Percentiles rank a stretch among this genome's conserved stretches.
Conservation (phyloP, 352 stramenopile species). For the Phytophthora uliginosa region DNA sequence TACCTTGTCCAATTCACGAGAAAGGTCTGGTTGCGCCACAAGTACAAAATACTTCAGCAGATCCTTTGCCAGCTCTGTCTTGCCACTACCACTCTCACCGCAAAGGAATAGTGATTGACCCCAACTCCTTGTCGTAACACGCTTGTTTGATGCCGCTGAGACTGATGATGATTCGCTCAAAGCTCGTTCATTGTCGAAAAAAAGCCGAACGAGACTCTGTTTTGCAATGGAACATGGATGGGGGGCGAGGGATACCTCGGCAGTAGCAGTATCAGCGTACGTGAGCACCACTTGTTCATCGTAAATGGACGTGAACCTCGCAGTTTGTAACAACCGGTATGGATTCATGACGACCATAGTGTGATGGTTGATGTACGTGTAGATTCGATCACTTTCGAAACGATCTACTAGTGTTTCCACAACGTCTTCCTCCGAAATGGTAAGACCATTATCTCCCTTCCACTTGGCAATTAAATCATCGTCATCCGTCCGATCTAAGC, state of each 20-base stretch:
- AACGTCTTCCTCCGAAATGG: slow-evolving; percentile 18
- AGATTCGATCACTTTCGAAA: slow-evolving; percentile 66
- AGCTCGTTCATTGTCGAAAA: slow-evolving; percentile 36
- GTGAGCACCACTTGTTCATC: slow-evolving; percentile 80
- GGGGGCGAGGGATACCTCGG: slow-evolving; percentile 49
- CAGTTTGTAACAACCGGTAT: slow-evolving; percentile 78
- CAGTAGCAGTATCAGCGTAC: slow-evolving; percentile 62
- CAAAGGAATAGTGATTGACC: slow-evolving; percentile 57
- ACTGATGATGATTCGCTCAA: neutral
- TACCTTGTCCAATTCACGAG: neutral
- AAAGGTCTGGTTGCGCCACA: slow-evolving; percentile 54
- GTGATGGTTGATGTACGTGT: slow-evolving; percentile 71
- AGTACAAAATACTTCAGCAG: slow-evolving; percentile 83
- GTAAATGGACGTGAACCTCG: slow-evolving; percentile 86
- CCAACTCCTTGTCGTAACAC: neutral
- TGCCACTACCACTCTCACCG: slow-evolving; percentile 80
- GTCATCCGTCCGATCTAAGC: slow-evolving; percentile 45
- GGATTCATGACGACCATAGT: slow-evolving; percentile 80
- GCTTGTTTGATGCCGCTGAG: slow-evolving; percentile 4
- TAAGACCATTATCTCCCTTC: neutral
- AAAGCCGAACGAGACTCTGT: slow-evolving; percentile 58
- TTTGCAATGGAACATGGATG: slow-evolving; percentile 86
- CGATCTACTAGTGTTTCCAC: slow-evolving; percentile 36
- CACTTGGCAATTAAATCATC: slow-evolving; percentile 52
- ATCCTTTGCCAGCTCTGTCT: slow-evolving; percentile 84